Evolutionary conservation across 1,139 yeast genomes (phyloP).

Genomic region (Debaryomyces singareniensis): DNA sequence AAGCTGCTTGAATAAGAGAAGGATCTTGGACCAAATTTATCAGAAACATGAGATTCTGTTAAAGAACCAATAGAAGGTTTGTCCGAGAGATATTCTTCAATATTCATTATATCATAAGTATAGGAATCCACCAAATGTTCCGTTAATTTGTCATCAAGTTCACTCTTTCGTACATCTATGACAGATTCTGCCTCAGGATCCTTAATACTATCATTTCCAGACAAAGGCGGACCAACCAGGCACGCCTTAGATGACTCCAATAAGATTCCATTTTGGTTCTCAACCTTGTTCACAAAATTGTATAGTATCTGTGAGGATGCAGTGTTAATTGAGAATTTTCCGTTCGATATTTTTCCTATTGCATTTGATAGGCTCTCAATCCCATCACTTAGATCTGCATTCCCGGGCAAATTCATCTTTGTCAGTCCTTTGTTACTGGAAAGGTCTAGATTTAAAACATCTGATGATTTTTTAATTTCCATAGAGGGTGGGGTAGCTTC

Average conservation of each 20-base stretch:
- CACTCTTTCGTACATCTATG: not conserved
- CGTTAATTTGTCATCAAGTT: not conserved
- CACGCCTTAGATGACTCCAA: not conserved
- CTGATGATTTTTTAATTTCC: not conserved
- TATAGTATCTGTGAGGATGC: constrained; percentile 20
- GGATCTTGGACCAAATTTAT: too few species aligned
- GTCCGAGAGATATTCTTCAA: not conserved
- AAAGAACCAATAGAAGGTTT: not conserved
- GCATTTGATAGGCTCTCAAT: constrained; percentile 24
- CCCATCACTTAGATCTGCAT: constrained; percentile 15
- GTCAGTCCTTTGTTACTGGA: not conserved
- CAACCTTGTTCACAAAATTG: not conserved
- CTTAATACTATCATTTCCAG: too few species aligned
- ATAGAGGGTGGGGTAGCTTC: too few species aligned
- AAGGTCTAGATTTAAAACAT: not conserved
- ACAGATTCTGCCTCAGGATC: not conserved
- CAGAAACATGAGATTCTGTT: too few species aligned
- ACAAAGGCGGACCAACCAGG: not conserved
- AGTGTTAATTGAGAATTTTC: constrained; percentile 20
- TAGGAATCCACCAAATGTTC: not conserved
- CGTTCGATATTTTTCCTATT: constrained; percentile 22
- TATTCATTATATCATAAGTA: not conserved
- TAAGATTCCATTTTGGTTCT: not conserved
- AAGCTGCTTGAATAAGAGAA: not conserved
- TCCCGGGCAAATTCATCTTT: constrained; percentile 3